These are phyloP conservation scores for Coemansia sp. DNA, from an alignment of 192 early-diverging fungal species.

Conservation along the genomic window DNA sequence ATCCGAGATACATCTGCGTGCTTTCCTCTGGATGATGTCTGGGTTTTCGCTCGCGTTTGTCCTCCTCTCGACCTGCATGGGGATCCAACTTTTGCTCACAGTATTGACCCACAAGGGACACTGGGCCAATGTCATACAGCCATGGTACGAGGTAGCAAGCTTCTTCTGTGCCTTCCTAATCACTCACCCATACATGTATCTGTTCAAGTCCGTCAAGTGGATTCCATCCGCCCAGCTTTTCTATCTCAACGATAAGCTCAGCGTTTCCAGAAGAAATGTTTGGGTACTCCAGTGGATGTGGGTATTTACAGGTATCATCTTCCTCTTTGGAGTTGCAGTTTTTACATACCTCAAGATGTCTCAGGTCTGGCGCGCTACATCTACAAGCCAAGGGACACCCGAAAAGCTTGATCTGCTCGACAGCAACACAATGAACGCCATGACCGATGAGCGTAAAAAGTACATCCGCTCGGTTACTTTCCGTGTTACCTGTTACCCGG, in stretches of 20 bases:
- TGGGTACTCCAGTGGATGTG: slow-evolving; percentile 11
- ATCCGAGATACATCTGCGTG: slow-evolving; percentile 1
- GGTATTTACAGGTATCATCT: slow-evolving; percentile 1
- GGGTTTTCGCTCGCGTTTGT: slow-evolving; percentile 3
- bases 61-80: slow-evolving; percentile 8
- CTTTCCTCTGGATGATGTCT: slow-evolving; percentile 8
- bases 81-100: slow-evolving; percentile 9
- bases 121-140: slow-evolving; percentile 2
- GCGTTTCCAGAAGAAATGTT: neutral
- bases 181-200: slow-evolving; percentile 15
- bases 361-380: slow-evolving; percentile 3
- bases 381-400: slow-evolving; percentile 2
- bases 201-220: slow-evolving; percentile 5
- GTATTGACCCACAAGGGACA: slow-evolving; percentile 2
- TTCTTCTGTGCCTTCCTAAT: slow-evolving; percentile 6
- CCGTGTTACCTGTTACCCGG: slow-evolving; percentile 17
- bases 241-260: neutral
- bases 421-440: slow-evolving; percentile 2
- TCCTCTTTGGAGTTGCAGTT: slow-evolving; percentile 6
- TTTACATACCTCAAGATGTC: slow-evolving; percentile 13
- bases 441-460: slow-evolving; percentile 3
- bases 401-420: slow-evolving; percentile 23
- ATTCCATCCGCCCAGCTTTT: neutral
- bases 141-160: slow-evolving; percentile 8
- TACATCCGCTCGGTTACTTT: slow-evolving; percentile 14